These are phyloP conservation scores for Pseudonectria buxi DNA, from an alignment of 2,329 filamentous ascomycete species.

Conservation along the genomic window DNA sequence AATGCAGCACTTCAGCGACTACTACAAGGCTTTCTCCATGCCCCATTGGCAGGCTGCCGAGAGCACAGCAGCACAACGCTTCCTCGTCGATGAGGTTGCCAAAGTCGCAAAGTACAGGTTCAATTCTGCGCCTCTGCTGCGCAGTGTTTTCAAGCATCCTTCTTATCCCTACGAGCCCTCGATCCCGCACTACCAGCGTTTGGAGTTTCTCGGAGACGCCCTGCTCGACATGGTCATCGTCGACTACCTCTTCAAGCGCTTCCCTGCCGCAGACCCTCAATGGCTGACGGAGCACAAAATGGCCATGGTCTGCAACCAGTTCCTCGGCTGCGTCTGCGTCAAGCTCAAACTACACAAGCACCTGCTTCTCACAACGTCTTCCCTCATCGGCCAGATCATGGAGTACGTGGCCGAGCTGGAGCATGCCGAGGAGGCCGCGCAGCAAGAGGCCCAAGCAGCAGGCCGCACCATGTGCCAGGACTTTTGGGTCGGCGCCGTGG, in stretches of 20 bases:
- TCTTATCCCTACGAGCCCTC: slow-evolving; percentile 72
- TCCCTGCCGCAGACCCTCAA: slow-evolving; percentile 77
- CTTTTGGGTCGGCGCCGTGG: slow-evolving; percentile 60
- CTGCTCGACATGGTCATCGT: slow-evolving; percentile 82
- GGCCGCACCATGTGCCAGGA: slow-evolving; percentile 36
- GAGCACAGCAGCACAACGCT: slow-evolving; percentile 58
- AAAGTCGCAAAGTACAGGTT: slow-evolving; percentile 57
- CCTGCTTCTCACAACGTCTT: slow-evolving; percentile 49
- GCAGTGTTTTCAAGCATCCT: slow-evolving; percentile 82
- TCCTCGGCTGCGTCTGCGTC: slow-evolving; percentile 76
- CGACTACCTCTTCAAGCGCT: slow-evolving; percentile 70
- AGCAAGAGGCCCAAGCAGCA: slow-evolving; percentile 25
- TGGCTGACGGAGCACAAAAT: slow-evolving; percentile 99
- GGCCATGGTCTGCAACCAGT: slow-evolving; percentile 98
- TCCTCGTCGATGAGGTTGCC: slow-evolving; percentile 60
- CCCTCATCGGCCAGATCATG: slow-evolving; percentile 36
- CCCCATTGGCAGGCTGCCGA: slow-evolving; percentile 63
- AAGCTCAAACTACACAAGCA: slow-evolving; percentile 71
- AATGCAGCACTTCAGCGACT: slow-evolving; percentile 65
- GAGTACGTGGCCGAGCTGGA: slow-evolving; percentile 54
- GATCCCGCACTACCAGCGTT: slow-evolving; percentile 82
- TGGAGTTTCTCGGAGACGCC: slow-evolving; percentile 88
- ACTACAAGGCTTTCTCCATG: slow-evolving; percentile 59
- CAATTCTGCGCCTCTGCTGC: slow-evolving; percentile 64
- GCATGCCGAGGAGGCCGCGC: slow-evolving; percentile 36